Evolutionary conservation across 2,329 filamentous ascomycete genomes (phyloP), one percentile per base, ranked within the genome.

Genomic region (Madurella mycetomatis): DNA sequence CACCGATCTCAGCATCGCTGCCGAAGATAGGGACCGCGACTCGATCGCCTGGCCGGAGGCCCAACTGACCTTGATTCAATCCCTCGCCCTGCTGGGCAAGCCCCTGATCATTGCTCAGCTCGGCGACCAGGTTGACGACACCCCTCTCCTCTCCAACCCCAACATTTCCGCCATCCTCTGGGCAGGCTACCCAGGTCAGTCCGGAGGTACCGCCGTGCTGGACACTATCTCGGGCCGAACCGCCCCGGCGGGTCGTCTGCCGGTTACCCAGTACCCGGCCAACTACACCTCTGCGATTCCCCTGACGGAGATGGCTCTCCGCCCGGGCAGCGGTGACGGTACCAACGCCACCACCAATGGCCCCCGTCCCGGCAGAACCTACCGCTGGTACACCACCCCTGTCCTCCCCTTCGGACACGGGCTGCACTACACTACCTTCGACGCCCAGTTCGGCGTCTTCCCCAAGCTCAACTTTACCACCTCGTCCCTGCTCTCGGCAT

Each of bases 161-260:
- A 76, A 76, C 52, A 71, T 84, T 56, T 73, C 70, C 9, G 73
- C 78, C 0, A 63, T 85, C 0, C 58, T 85, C 0, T 85, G 81
- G 81, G 79, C 72, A 0, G 79, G 80, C 0, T 84, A 81, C 56
- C 82, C 82, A 0, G 81, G 82, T 1, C 82, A 85, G 66, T 76
- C 77, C 32, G 82, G 82, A 30, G 82, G 82, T 5, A 68, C 68
- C 8, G 82, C 81, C 0, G 65, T 84, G 5, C 67, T 83, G 25
- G 73, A 83, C 55, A 72, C 83, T 48, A 59, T 85, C 39, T 76
- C 73, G 8, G 82, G 82, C 2, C 69, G 69, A 4, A 67, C 63
- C 4, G 70, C 78, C 0, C 79, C 79, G 0, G 80, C 80, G 5
- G 82, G 79, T 2, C 71, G 81, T 31, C 64, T 84, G 9, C 77